These are phyloP conservation scores for Penicillium sp. DNA, from an alignment of 2,329 filamentous ascomycete genomes.

Conservation along the genomic window DNA sequence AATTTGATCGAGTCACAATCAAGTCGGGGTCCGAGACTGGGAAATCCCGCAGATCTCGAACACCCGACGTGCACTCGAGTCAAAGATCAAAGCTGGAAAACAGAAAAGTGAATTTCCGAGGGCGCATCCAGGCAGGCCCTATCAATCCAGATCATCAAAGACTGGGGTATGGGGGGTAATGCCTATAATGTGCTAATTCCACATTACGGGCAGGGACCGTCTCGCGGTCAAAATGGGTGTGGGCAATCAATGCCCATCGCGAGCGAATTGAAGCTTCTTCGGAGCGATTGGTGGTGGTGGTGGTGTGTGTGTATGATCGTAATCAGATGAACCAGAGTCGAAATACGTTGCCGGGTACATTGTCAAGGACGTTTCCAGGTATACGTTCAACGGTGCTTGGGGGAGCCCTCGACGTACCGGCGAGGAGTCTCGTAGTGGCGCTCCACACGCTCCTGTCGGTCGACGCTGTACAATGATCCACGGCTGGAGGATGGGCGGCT, in stretches of 20 bases:
- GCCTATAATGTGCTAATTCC: background rate
- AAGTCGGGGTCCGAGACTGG: background rate
- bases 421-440: slow-evolving; percentile 33
- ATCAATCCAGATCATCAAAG: slow-evolving; percentile 9
- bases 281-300: background rate
- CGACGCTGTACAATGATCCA: slow-evolving; percentile 39
- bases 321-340: background rate
- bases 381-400: slow-evolving; percentile 30
- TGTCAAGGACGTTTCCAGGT: background rate
- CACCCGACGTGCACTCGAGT: slow-evolving; percentile 1
- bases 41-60: background rate
- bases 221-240: background rate
- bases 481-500: slow-evolving; percentile 38
- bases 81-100: slow-evolving; percentile 10
- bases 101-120: slow-evolving; percentile 7
- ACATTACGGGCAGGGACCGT: background rate
- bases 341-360: background rate
- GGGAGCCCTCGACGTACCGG: slow-evolving; percentile 25
- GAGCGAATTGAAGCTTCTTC: slow-evolving; percentile 6
- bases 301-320: background rate
- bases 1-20: slow-evolving; percentile 1
- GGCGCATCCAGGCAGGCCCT: slow-evolving; percentile 13
- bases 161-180: background rate
- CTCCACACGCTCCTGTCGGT: slow-evolving; percentile 36
- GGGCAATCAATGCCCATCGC: slow-evolving; percentile 9